Conservation (phyloP, 352 stramenopile species). For the Phytophthora agathidicida region DNA sequence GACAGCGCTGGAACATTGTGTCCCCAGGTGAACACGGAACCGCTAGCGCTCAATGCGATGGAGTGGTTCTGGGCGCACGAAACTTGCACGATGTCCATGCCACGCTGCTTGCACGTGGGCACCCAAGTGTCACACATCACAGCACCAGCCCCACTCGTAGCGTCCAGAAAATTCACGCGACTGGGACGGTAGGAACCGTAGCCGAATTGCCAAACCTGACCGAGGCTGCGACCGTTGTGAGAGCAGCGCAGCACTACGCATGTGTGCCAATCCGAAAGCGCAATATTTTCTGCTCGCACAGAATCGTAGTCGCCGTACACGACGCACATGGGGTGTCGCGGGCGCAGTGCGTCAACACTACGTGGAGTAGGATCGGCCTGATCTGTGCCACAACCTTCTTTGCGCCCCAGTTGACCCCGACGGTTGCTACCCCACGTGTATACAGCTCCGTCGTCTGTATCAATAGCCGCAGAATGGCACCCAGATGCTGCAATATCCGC, state of each 20-base stretch:
- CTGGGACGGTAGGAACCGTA: slow-evolving; percentile 74
- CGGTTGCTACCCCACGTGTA: slow-evolving; percentile 88
- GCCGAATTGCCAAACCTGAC: slow-evolving; percentile 84
- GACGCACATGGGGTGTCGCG: slow-evolving; percentile 58
- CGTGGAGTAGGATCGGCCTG: slow-evolving; percentile 63
- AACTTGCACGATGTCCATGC: slow-evolving; percentile 66
- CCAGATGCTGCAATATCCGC: slow-evolving; percentile 73
- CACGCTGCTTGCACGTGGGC: slow-evolving; percentile 55
- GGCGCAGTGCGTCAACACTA: slow-evolving; percentile 62
- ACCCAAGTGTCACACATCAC: slow-evolving; percentile 68
- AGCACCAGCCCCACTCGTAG: slow-evolving; percentile 6
- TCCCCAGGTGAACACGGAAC: slow-evolving; percentile 79
- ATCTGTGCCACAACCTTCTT: slow-evolving; percentile 75
- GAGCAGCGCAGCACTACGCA: slow-evolving; percentile 67
- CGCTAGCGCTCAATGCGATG: slow-evolving; percentile 68
- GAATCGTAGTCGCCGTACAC: slow-evolving; percentile 64
- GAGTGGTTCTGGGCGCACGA: slow-evolving; percentile 83
- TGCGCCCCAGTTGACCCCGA: slow-evolving; percentile 76
- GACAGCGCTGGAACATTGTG: slow-evolving; percentile 74
- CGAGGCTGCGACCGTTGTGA: slow-evolving; percentile 57
- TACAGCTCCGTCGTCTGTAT: slow-evolving; percentile 42
- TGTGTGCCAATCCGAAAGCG: slow-evolving; percentile 78
- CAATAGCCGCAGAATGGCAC: slow-evolving; percentile 77
- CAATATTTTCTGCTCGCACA: slow-evolving; percentile 49
- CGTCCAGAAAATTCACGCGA: slow-evolving; percentile 60